phyloP scores from a whole-genome alignment of 148 eudicot genomes.

The Arctostaphylos glauca region DNA sequence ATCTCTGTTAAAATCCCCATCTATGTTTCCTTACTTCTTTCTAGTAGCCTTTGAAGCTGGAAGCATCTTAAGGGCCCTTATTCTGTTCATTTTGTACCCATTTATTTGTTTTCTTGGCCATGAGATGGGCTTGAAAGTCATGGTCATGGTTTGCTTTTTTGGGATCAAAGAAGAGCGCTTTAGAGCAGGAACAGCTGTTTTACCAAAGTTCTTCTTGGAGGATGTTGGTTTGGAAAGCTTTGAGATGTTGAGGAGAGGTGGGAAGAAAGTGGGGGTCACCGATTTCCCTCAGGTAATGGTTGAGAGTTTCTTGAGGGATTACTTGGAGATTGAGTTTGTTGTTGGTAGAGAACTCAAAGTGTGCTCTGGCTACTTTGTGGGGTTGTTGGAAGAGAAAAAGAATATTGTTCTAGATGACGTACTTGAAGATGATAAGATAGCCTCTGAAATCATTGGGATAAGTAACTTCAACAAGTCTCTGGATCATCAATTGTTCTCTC shows the following conservation, averaged over 20 bases:
- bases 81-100: slow-evolving; percentile 58
- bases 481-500: slow-evolving; percentile 40
- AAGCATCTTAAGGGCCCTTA: slow-evolving; percentile 55
- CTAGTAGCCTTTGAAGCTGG: slow-evolving; percentile 86
- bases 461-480: slow-evolving; percentile 34
- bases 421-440: slow-evolving; percentile 16
- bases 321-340: slow-evolving; percentile 59
- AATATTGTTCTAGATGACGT: slow-evolving; percentile 11
- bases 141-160: slow-evolving; percentile 61
- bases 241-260: slow-evolving; percentile 43
- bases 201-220: slow-evolving; percentile 74
- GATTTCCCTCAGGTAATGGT: slow-evolving; percentile 69
- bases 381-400: slow-evolving; percentile 48
- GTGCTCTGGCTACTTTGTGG: slow-evolving; percentile 52
- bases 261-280: slow-evolving; percentile 52
- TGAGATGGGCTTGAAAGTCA: slow-evolving; percentile 43
- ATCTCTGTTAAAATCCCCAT: slow-evolving; percentile 46
- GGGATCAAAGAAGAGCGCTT: slow-evolving; percentile 58
- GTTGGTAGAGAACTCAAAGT: slow-evolving; percentile 63
- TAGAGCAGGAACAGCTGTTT: slow-evolving; percentile 52
- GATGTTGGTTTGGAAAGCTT: slow-evolving; percentile 71
- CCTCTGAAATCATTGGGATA: slow-evolving; percentile 45
- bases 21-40: slow-evolving; percentile 76
- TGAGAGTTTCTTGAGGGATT: slow-evolving; percentile 68
- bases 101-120: slow-evolving; percentile 40